A percentile compares a stretch with the other conserved stretches of the same genome.
These are phyloP conservation scores for Pneumocystis sp. DNA, from an alignment of 1,139 yeast genomes.

Conservation along the genomic window DNA sequence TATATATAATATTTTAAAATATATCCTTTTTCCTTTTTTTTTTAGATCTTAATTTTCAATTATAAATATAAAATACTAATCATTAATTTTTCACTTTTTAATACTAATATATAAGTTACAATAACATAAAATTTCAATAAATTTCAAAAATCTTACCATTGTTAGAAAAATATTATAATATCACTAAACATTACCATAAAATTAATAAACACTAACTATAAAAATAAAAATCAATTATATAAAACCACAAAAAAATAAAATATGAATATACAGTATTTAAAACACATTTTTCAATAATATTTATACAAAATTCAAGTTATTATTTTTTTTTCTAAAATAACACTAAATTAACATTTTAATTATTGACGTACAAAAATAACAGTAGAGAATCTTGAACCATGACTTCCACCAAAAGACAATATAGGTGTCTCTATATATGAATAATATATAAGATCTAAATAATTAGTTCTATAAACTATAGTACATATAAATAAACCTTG, in stretches of 20 bases:
- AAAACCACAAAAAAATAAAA: background rate
- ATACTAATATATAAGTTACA: background rate
- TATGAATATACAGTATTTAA: background rate
- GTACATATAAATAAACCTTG: conserved; percentile 13
- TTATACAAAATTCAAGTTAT: background rate
- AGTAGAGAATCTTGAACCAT: conserved; percentile 2
- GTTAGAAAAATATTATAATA: no score
- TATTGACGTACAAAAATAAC: background rate
- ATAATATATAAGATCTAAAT: background rate
- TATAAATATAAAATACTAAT: no score
- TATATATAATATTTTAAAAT: no score
- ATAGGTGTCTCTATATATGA: conserved; percentile 2
- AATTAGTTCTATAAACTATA: background rate
- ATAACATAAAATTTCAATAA: no score
- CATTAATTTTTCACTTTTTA: background rate
- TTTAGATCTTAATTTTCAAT: no score
- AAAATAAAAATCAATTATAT: background rate
- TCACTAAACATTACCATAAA: background rate
- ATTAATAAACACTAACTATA: background rate
- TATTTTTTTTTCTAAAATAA: background rate
- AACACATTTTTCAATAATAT: background rate
- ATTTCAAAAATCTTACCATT: background rate
- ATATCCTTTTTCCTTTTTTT: no score
- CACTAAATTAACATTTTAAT: background rate
- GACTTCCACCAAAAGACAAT: conserved; percentile 1